Conservation (phyloP, 1,284 basidiomycete species). For the Malassezia sympodialis region DNA sequence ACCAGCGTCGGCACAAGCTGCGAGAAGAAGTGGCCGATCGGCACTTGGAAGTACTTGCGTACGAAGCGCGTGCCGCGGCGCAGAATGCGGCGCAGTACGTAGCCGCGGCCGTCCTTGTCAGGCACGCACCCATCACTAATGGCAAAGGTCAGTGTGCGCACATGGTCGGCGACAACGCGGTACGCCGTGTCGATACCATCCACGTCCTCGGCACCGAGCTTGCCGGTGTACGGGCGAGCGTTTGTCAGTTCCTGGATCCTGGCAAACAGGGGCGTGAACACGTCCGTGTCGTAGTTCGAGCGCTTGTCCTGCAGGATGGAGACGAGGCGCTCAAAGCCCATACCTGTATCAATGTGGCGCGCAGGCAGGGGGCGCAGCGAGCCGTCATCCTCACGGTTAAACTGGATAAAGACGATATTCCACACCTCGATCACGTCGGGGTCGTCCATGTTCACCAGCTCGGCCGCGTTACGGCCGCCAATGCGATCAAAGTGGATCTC, state of each 20-base stretch:
- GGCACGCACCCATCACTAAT: conserved; percentile 92
- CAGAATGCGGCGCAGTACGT: conserved; percentile 84
- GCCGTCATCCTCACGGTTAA: conserved; percentile 84
- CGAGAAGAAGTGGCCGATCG: conserved; percentile 91
- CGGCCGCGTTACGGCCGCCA: conserved; percentile 79
- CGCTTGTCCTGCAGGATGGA: conserved; percentile 80
- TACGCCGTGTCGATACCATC: conserved; percentile 97
- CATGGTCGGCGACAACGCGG: conserved; percentile 91
- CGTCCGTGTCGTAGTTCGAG: conserved; percentile 96
- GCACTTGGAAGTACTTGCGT: conserved; percentile 85
- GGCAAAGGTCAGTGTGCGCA: conserved; percentile 87
- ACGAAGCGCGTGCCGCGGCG: conserved; percentile 86
- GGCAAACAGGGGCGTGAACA: conserved; percentile 79
- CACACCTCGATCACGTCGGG: conserved; percentile 95
- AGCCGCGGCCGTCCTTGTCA: conserved; percentile 89
- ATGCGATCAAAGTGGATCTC: conserved; percentile 96
- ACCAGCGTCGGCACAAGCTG: conserved; percentile 78
- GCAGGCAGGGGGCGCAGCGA: conserved; percentile 70
- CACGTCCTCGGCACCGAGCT: conserved; percentile 79
- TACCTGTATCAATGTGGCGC: conserved; percentile 94
- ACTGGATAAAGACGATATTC: conserved; percentile 99
- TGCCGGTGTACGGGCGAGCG: conserved; percentile 74
- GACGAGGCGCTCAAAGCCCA: conserved; percentile 96
- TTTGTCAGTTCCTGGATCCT: conserved; percentile 82
- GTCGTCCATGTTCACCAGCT: conserved; percentile 88